Conservation (phyloP, 768 basidiomycete genomes). For the Pisolithus tinctorius region DNA sequence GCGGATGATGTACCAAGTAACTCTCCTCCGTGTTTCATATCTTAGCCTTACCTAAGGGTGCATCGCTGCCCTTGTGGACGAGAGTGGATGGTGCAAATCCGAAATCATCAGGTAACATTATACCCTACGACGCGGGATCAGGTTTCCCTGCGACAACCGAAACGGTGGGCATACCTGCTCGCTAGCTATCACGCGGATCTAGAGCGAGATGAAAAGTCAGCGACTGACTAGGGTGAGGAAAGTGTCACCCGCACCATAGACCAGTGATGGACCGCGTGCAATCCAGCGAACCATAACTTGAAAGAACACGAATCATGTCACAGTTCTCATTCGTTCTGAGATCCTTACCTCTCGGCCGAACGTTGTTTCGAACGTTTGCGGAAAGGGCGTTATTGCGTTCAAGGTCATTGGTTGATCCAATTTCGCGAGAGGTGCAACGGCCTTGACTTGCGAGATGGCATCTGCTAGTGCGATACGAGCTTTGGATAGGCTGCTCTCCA, state of each 20-base stretch:
- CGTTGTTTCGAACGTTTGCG: constrained; percentile 69
- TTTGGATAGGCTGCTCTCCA: constrained; percentile 62
- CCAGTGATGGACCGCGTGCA: constrained; percentile 90
- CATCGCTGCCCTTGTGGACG: constrained; percentile 63
- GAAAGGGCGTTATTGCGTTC: constrained; percentile 75
- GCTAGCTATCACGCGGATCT: constrained; percentile 81
- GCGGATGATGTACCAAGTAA: background rate
- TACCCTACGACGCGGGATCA: constrained; percentile 38
- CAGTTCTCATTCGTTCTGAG: background rate
- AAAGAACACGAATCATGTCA: constrained; percentile 2
- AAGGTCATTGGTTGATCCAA: constrained; percentile 59
- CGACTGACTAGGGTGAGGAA: background rate
- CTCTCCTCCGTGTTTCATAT: constrained; percentile 31
- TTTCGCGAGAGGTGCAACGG: constrained; percentile 40
- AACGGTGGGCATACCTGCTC: constrained; percentile 52
- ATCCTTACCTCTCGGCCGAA: constrained; percentile 70
- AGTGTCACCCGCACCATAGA: constrained; percentile 52
- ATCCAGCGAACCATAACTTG: constrained; percentile 79
- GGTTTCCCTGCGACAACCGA: background rate
- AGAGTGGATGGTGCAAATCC: constrained; percentile 85
- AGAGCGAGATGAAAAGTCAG: constrained; percentile 6
- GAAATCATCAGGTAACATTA: constrained; percentile 67
- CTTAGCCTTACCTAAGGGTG: constrained; percentile 59
- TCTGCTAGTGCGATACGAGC: constrained; percentile 53
- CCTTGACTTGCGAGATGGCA: constrained; percentile 50